Conservation (phyloP, 352 stramenopile genomes). For the Pythium vanterpoolii region DNA sequence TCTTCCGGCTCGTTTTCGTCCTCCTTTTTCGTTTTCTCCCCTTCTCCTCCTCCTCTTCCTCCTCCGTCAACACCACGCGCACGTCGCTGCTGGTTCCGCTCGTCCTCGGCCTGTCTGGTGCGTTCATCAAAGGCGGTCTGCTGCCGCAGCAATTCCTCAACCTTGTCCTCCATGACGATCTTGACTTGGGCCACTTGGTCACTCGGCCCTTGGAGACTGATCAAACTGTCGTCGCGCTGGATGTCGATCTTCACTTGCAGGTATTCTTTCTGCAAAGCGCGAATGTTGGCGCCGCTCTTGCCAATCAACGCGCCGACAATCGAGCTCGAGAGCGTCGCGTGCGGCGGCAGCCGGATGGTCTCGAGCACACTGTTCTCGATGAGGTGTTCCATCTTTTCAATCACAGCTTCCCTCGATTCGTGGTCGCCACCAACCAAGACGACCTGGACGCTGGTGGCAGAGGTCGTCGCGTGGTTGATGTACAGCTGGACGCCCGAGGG, state of each 20-base stretch:
- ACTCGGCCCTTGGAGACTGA: slow-evolving; percentile 52
- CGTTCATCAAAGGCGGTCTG: slow-evolving; percentile 47
- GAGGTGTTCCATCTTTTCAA: slow-evolving; percentile 64
- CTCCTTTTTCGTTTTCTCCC: slow-evolving; percentile 15
- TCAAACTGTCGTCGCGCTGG: slow-evolving; percentile 39
- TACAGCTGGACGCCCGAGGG: slow-evolving; percentile 49
- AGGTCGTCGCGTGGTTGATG: slow-evolving; percentile 38
- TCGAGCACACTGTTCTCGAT: slow-evolving; percentile 47
- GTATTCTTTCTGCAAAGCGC: slow-evolving; percentile 62
- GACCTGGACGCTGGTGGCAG: slow-evolving; percentile 37
- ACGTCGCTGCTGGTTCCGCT: slow-evolving; percentile 29
- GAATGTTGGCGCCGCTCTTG: slow-evolving; percentile 78
- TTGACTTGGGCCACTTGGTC: slow-evolving; percentile 51
- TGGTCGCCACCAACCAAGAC: slow-evolving; percentile 53
- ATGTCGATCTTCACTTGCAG: slow-evolving; percentile 64
- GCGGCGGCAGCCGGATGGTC: slow-evolving; percentile 42
- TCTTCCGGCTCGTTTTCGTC: slow-evolving; percentile 5
- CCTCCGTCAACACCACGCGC: too few relatives aligned
- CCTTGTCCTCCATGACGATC: slow-evolving; percentile 68
- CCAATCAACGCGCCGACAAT: slow-evolving; percentile 74
- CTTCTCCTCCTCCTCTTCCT: too few relatives aligned
- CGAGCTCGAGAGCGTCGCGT: slow-evolving; percentile 32
- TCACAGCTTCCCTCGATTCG: slow-evolving; percentile 50
- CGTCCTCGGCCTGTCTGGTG: slow-evolving; percentile 33
- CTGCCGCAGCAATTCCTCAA: slow-evolving; percentile 51